Evolutionary conservation across 2,329 filamentous ascomycete species (phyloP), one percentile per base, ranked within the genome.

Genomic region (Pseudocercospora vitis): DNA sequence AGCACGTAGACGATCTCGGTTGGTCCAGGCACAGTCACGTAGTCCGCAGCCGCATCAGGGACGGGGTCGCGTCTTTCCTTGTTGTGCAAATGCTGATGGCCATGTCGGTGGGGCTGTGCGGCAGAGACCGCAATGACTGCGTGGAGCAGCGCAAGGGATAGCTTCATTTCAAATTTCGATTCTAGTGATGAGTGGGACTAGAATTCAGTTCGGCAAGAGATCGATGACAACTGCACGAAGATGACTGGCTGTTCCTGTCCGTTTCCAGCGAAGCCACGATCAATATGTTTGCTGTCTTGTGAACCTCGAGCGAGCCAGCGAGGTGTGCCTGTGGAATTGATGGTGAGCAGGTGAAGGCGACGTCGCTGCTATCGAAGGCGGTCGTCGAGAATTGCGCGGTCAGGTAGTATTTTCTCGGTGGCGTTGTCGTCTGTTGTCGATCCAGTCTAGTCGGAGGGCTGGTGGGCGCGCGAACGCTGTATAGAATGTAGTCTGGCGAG

Each of bases 1-100:
- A 91, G 76, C 68, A 86, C 79, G 74, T 91, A 96, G 52, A 86
- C 80, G 52, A 85, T 82, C 62, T 85, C 81, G 48, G 83, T 85
- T 26, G 85, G 79, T 35, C 79, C 82, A 33, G 80, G 75, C 47
- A 85, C 79, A 50, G 80, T 78, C 50, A 82, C 80, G 52, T 61
- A 56, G 33, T 78, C 67, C 29, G 80, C 75, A 47, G 78, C 71
- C 18, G 58, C 49, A 11, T 58, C 31, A 26, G 73, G 72, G 56
- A 60, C 63, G 4, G 76, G 73, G 29, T 74, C 73, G 55, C 81
- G 77, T 73, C 81, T 82, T 59, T 75, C 79, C 63, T 76, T 78
- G 14, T 35, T 35, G 68, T 84, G 83, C 64, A 78, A 78, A 68
- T 86, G 84, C 56, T 75, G 72, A 69, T 87, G 83, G 39, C 74